phyloP scores from a whole-genome alignment of 1,284 basidiomycete genomes.

The Rhodotorula sp. region DNA sequence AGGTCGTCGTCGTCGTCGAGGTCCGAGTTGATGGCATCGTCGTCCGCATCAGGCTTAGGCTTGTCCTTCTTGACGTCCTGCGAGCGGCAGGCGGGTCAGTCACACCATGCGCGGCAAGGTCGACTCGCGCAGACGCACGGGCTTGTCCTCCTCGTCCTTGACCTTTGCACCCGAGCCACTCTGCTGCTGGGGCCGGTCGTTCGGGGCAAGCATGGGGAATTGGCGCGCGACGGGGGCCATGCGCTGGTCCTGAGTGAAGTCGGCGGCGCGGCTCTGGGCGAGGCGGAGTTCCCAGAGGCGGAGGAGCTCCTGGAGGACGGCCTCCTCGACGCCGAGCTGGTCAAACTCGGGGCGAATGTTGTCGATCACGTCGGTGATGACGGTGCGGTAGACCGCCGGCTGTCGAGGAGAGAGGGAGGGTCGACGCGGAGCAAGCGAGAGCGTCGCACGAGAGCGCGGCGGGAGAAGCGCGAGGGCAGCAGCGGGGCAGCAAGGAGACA shows the following conservation, averaged over 20 bases:
- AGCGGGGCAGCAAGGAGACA: background rate
- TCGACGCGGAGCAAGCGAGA: background rate
- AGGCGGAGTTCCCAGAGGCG: constrained; percentile 96
- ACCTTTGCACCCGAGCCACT: background rate
- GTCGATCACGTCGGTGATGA: constrained; percentile 94
- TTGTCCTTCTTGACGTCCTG: constrained; percentile 13
- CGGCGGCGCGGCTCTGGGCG: constrained; percentile 86
- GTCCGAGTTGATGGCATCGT: constrained; percentile 92
- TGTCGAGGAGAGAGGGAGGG: constrained; percentile 51
- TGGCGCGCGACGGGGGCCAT: constrained; percentile 26
- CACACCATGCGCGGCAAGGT: too few species aligned
- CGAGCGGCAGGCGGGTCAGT: background rate
- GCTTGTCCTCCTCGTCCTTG: constrained; percentile 9
- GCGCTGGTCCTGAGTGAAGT: constrained; percentile 62
- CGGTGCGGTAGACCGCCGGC: constrained; percentile 85
- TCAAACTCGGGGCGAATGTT: constrained; percentile 92
- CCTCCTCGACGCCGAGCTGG: constrained; percentile 91
- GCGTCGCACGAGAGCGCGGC: constrained; percentile 6
- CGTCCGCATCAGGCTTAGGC: constrained; percentile 39
- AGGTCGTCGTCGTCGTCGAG: constrained; percentile 78
- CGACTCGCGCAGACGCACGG: background rate
- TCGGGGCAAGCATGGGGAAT: constrained; percentile 27
- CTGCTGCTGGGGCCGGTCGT: background rate
- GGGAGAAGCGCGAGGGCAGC: background rate
- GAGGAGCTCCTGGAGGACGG: constrained; percentile 84